Percentiles rank a stretch among this genome's conserved stretches.
Evolutionary conservation across 495 filamentous ascomycete species (phyloP).

Genomic region (Tuber melanosporum): DNA sequence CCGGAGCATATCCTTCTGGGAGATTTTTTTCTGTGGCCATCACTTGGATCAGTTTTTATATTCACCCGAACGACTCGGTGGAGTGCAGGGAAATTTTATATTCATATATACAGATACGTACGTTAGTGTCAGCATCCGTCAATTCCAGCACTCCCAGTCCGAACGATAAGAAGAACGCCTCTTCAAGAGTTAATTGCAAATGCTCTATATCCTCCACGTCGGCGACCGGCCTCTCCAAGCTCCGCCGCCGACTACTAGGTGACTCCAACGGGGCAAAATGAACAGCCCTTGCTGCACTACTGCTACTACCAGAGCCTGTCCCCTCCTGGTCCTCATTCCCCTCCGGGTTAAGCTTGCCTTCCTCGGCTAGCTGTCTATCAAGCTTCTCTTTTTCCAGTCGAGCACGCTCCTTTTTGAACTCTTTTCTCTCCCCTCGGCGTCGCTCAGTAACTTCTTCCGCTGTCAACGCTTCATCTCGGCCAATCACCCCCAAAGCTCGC

Average conservation of each 20-base stretch:
- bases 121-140: constrained; percentile 50
- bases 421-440: constrained; percentile 69
- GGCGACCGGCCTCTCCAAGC: constrained; percentile 26
- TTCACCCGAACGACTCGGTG: constrained; percentile 15
- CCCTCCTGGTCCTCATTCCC: constrained; percentile 10
- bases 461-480: constrained; percentile 51
- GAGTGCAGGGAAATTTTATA: constrained; percentile 35
- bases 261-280: constrained; percentile 29
- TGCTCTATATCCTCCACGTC: constrained; percentile 73
- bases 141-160: constrained; percentile 70
- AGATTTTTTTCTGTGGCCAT: constrained; percentile 43
- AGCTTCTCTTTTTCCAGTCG: constrained; percentile 72
- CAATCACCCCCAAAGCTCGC: constrained; percentile 57
- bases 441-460: constrained; percentile 73
- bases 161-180: constrained; percentile 87
- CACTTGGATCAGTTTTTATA: constrained; percentile 13
- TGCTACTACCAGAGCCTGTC: constrained; percentile 9
- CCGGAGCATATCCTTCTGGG: constrained; percentile 52
- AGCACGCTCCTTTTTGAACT: constrained; percentile 86
- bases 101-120: constrained; percentile 33
- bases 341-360: constrained; percentile 44
- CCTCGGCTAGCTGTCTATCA: constrained; percentile 60
- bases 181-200: constrained; percentile 80
- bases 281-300: constrained; percentile 20
- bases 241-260: constrained; percentile 26